Base-by-base conservation (phyloP, 2,329 filamentous ascomycete species). In the Cladosporium sp. region DNA sequence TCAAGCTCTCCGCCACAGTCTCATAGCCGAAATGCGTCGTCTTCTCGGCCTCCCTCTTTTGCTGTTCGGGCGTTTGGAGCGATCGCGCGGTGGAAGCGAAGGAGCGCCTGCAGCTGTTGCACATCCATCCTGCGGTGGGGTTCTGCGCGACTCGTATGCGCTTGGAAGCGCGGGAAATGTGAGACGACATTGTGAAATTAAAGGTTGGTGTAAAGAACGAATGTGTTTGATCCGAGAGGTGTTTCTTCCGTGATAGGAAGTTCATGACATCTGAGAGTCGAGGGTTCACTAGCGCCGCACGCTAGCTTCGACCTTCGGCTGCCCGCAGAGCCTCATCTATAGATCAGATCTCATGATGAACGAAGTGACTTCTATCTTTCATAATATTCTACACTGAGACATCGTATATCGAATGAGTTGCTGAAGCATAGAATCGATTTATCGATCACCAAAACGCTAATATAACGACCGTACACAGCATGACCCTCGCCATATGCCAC, bases 1-100 rank as follows among this genome's bases (percentile, higher is more conserved):
- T 96, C 68, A 93, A 78, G 8, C 82, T 77, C 67, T 95, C 88
- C 13, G 86, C 82, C 36, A 96, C 79, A 37, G 88, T 92, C 72
- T 91, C 80, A 68, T 89, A 96, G 45, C 91, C 91, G 69, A 96
- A 96, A 73, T 96, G 90, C 43, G 91, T 96, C 55, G 85, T 85
- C 53, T 78, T 77, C 59, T 80, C 75, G 58, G 75, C 58, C 47
- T 70, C 64, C 56, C 64, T 65, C 37, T 62, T 63, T 50, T 73
- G 64, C 56, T 64, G 58, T 58, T 58, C 53, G 64, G 67, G 61
- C 47, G 64, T 61, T 37, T 54, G 48, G 19, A 51, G 58, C 52
- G 68, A 59, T 20, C 42, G 34, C 29, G 20, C 36, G 17, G 45
- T 54, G 4, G 47, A 50, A 15, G 47, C 43, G 39, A 47, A 50